A percentile compares a stretch with the other conserved stretches of the same genome.
These are phyloP conservation scores for Plasmodium ovale DNA, from an alignment of 169 alveolate species.

Conservation along the genomic window DNA sequence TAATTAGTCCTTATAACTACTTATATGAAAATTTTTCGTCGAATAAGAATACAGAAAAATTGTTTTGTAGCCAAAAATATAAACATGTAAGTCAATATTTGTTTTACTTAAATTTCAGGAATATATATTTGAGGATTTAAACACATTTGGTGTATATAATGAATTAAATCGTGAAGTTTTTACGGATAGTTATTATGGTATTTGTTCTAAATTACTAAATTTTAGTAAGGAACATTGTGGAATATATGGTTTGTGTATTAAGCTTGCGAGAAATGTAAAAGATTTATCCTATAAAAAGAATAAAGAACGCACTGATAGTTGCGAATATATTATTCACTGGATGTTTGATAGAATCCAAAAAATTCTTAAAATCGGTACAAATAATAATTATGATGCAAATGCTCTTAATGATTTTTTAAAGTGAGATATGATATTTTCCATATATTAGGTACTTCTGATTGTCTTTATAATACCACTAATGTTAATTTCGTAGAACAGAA, in stretches of 20 bases:
- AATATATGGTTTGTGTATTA: neutral
- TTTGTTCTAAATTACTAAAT: neutral
- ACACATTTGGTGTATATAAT: neutral
- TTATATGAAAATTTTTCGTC: no score
- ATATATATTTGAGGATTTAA: no score
- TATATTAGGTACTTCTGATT: neutral
- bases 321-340: neutral
- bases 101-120: neutral
- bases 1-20: no score
- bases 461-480: neutral
- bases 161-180: neutral
- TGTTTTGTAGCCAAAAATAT: no score
- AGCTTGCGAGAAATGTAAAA: neutral
- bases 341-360: neutral
- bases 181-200: neutral
- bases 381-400: neutral
- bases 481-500: neutral
- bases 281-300: neutral
- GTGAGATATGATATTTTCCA: neutral
- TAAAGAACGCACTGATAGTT: neutral
- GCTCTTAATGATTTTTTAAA: neutral
- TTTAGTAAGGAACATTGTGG: neutral
- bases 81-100: no score
- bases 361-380: neutral
- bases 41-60: no score